These are phyloP conservation scores for Angophora floribunda DNA, from an alignment of 345 rosid genomes.

Conservation along the genomic window DNA sequence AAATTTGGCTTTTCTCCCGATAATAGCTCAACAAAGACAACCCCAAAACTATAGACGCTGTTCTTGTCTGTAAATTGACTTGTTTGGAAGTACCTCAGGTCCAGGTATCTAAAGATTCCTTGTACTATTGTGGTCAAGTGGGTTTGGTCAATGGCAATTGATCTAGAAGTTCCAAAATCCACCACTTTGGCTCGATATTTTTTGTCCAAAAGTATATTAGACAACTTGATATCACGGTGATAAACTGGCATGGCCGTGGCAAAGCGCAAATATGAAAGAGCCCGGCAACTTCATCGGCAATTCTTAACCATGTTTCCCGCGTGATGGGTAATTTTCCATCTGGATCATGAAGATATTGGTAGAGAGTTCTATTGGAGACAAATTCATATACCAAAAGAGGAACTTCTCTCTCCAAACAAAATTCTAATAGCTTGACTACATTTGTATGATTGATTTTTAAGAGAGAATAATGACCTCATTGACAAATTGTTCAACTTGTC, in stretches of 20 bases:
- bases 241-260: fast-evolving
- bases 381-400: not conserved
- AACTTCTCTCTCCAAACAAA: not conserved
- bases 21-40: not conserved
- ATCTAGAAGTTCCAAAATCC: not conserved
- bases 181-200: not conserved
- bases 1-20: not conserved
- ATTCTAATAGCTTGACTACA: not conserved
- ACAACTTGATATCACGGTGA: not conserved
- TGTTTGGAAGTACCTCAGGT: fast-evolving
- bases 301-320: not conserved
- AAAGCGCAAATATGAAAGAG: not conserved
- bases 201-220: not conserved
- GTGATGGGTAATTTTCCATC: not conserved
- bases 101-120: not conserved
- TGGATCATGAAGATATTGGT: not conserved
- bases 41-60: not conserved
- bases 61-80: not conserved
- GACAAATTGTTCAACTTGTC: not conserved
- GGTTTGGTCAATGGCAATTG: not conserved
- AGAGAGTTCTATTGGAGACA: not conserved
- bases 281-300: not conserved
- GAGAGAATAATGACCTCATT: not conserved
- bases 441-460: not conserved
- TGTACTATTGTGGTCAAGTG: not conserved